Percentiles rank a stretch among this genome's conserved stretches.
phyloP scores from a whole-genome alignment of 305 asterid species.

The Rubia balearica region DNA sequence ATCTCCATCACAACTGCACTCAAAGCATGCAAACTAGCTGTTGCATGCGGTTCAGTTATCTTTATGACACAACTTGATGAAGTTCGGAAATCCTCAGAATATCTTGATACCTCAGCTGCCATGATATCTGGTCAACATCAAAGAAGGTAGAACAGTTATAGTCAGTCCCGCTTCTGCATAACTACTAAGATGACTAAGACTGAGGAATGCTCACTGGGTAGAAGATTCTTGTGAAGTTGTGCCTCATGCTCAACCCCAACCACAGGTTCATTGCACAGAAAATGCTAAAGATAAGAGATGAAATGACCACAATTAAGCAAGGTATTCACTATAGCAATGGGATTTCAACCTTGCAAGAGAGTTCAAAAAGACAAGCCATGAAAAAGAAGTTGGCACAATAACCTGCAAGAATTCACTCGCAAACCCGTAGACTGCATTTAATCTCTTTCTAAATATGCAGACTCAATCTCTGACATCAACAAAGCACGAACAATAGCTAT shows the following conservation, averaged over 20 bases:
- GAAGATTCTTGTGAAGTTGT: conserved; percentile 79
- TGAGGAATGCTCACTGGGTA: conserved; percentile 61
- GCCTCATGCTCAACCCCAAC: conserved; percentile 91
- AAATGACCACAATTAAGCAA: conserved; percentile 23
- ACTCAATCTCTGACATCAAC: conserved; percentile 89
- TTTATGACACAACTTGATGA: conserved; percentile 74
- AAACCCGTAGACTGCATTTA: conserved; percentile 80
- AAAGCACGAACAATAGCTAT: conserved; percentile 68
- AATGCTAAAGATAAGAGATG: conserved; percentile 51
- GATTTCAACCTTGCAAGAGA: conserved; percentile 1
- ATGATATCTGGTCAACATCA: conserved; percentile 49
- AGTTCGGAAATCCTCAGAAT: conserved; percentile 63
- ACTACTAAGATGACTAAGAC: conserved; percentile 3
- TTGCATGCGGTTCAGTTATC: conserved; percentile 84
- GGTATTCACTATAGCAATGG: conserved; percentile 7
- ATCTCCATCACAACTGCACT: conserved; percentile 54
- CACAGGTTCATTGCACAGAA: conserved; percentile 89
- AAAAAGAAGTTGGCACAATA: conserved; percentile 8
- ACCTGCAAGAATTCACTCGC: conserved; percentile 83
- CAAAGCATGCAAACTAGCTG: conserved; percentile 62
- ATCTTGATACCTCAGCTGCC: conserved; percentile 75
- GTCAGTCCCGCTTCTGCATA: conserved; percentile 9
- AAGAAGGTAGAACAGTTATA: conserved; percentile 12
- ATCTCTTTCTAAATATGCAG: conserved; percentile 88
- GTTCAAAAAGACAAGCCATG: neutral